Conservation (phyloP, 1,139 yeast genomes). For the Magnusiomyces fungicola region DNA sequence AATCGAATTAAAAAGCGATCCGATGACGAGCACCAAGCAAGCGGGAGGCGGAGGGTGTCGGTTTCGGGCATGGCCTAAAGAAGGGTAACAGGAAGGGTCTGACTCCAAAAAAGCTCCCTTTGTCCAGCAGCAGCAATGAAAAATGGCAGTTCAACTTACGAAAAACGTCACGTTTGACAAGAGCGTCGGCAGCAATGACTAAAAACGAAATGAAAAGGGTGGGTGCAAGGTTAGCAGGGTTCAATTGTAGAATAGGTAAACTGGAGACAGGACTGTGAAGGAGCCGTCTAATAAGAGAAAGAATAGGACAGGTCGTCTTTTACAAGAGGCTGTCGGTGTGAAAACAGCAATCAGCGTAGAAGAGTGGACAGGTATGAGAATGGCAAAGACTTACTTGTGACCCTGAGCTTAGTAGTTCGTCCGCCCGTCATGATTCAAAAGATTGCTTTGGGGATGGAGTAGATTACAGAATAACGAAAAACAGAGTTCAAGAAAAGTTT, state of each 20-base stretch:
- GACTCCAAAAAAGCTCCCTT: no score
- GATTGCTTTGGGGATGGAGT: background rate
- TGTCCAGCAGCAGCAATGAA: no score
- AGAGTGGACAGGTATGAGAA: background rate
- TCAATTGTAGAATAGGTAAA: background rate
- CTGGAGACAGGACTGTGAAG: background rate
- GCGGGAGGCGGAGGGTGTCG: no score
- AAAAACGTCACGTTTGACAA: conserved; percentile 90
- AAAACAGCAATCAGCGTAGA: background rate
- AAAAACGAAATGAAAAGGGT: conserved; percentile 1
- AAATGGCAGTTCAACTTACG: no score
- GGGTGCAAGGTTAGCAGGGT: background rate
- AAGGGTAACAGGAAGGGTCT: no score
- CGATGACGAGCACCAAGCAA: no score
- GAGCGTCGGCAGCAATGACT: conserved; percentile 92
- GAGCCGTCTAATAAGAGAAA: background rate
- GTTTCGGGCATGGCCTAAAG: no score
- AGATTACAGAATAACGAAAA: background rate
- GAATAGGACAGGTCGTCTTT: background rate
- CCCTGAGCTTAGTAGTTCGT: conserved; percentile 11
- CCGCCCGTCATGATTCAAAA: background rate
- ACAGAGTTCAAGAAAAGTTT: background rate
- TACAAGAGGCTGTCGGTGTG: background rate
- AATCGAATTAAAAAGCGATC: no score
- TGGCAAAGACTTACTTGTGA: conserved; percentile 12